phyloP scores from a whole-genome alignment of 2,329 filamentous ascomycete species.

The Aspergillus novoparasiticus region DNA sequence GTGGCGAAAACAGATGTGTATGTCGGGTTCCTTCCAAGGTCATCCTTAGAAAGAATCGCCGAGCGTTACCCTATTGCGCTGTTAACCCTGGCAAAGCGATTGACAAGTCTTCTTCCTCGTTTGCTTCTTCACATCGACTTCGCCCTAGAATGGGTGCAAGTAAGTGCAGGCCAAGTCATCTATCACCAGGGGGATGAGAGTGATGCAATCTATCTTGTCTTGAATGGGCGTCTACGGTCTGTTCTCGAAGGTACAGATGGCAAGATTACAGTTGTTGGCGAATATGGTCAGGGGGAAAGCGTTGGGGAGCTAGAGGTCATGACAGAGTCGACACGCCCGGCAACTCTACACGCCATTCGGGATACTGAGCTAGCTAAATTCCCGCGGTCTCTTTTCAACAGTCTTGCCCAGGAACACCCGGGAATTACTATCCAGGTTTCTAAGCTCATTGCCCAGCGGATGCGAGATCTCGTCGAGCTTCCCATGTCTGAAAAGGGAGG shows the following conservation, averaged over 20 bases:
- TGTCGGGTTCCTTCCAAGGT: slow-evolving; percentile 87
- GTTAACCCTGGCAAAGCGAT: slow-evolving; percentile 90
- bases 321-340: slow-evolving; percentile 88
- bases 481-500: slow-evolving; percentile 68
- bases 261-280: slow-evolving; percentile 81
- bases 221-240: slow-evolving; percentile 86
- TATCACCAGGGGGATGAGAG: slow-evolving; percentile 94
- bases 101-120: slow-evolving; percentile 85
- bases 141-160: slow-evolving; percentile 96
- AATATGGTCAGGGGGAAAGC: slow-evolving; percentile 96
- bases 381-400: slow-evolving; percentile 94
- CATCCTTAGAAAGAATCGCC: slow-evolving; percentile 85
- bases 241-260: slow-evolving; percentile 81
- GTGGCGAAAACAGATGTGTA: slow-evolving; percentile 98
- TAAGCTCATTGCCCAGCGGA: slow-evolving; percentile 94
- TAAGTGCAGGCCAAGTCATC: slow-evolving; percentile 91
- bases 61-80: slow-evolving; percentile 90
- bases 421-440: slow-evolving; percentile 99
- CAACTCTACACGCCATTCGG: slow-evolving; percentile 90
- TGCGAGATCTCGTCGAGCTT: slow-evolving; percentile 85
- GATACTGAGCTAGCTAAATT: slow-evolving; percentile 97
- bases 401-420: slow-evolving; percentile 92
- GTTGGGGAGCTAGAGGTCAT: slow-evolving; percentile 96
- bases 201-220: slow-evolving; percentile 95
- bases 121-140: slow-evolving; percentile 97